These are phyloP conservation scores for Saprolegnia parasitica DNA, from an alignment of 352 stramenopile genomes.

Conservation along the genomic window DNA sequence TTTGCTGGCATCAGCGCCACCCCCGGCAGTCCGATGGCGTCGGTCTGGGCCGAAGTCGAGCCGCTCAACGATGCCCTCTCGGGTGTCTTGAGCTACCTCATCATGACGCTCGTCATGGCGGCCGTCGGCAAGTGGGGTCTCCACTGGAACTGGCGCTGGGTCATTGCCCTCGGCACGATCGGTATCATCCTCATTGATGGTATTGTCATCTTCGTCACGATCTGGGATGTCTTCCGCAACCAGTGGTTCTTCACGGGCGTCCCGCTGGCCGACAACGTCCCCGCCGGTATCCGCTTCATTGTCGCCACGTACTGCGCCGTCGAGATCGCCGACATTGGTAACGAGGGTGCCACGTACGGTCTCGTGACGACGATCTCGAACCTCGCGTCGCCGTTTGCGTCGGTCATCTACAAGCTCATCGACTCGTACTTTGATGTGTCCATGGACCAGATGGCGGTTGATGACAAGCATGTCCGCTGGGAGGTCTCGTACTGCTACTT, in stretches of 20 bases:
- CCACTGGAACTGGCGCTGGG: slow-evolving; percentile 32
- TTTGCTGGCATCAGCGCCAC: slow-evolving; percentile 46
- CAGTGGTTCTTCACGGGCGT: slow-evolving; percentile 19
- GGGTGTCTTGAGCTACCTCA: slow-evolving; percentile 22
- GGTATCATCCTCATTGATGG: slow-evolving; percentile 16
- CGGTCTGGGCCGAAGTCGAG: slow-evolving; percentile 49
- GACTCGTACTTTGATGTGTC: slow-evolving; percentile 10
- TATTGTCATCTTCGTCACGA: slow-evolving; percentile 29
- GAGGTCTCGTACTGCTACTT: slow-evolving; percentile 28
- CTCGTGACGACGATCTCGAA: slow-evolving; percentile 31
- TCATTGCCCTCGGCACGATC: slow-evolving; percentile 7
- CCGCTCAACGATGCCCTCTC: slow-evolving; percentile 54
- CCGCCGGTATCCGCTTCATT: slow-evolving; percentile 20
- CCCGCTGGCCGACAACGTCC: background rate
- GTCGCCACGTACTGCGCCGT: slow-evolving; percentile 28
- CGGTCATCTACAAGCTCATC: slow-evolving; percentile 26
- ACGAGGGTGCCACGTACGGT: slow-evolving; percentile 31
- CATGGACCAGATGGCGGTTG: slow-evolving; percentile 10
- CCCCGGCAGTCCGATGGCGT: too few species aligned
- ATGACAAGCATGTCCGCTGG: slow-evolving; percentile 27
- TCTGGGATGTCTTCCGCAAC: too few species aligned
- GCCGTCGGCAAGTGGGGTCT: slow-evolving; percentile 48
- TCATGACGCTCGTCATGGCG: slow-evolving; percentile 38
- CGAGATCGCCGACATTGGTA: slow-evolving; percentile 31
- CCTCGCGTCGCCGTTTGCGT: slow-evolving; percentile 18